phyloP scores from a whole-genome alignment of 495 filamentous ascomycete genomes.

The Trichoderma virens region DNA sequence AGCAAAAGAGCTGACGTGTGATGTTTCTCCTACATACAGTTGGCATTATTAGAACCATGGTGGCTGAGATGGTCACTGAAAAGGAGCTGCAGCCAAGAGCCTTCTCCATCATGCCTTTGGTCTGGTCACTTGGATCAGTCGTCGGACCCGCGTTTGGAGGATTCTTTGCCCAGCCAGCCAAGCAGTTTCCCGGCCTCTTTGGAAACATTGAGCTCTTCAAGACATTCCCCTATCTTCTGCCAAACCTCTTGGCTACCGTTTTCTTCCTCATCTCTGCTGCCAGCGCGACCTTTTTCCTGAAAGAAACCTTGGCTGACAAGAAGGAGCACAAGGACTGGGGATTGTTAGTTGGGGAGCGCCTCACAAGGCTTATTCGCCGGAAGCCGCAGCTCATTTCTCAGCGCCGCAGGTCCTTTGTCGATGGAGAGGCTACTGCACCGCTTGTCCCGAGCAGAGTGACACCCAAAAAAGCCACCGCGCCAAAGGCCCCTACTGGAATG shows the following conservation, averaged over 20 bases:
- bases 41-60: conserved; percentile 62
- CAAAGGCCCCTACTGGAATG: conserved; percentile 38
- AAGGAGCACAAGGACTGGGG: conserved; percentile 61
- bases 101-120: conserved; percentile 78
- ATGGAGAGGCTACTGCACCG: conserved; percentile 36
- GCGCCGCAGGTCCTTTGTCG: conserved; percentile 33
- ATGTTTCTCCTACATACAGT: conserved; percentile 25
- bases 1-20: not conserved
- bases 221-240: conserved; percentile 70
- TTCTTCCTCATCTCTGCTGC: conserved; percentile 69
- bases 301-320: conserved; percentile 66
- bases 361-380: conserved; percentile 29
- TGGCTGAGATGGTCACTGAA: conserved; percentile 71
- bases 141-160: conserved; percentile 86
- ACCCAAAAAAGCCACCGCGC: conserved; percentile 15
- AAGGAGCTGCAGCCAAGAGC: conserved; percentile 74
- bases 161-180: conserved; percentile 69
- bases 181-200: conserved; percentile 60
- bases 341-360: conserved; percentile 51
- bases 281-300: conserved; percentile 64
- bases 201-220: conserved; percentile 58
- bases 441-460: conserved; percentile 30
- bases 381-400: conserved; percentile 15
- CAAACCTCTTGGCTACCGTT: conserved; percentile 65
- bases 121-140: conserved; percentile 75